Conservation (phyloP, 2,329 filamentous ascomycete genomes). For the Ceratocystis diversiconidia region DNA sequence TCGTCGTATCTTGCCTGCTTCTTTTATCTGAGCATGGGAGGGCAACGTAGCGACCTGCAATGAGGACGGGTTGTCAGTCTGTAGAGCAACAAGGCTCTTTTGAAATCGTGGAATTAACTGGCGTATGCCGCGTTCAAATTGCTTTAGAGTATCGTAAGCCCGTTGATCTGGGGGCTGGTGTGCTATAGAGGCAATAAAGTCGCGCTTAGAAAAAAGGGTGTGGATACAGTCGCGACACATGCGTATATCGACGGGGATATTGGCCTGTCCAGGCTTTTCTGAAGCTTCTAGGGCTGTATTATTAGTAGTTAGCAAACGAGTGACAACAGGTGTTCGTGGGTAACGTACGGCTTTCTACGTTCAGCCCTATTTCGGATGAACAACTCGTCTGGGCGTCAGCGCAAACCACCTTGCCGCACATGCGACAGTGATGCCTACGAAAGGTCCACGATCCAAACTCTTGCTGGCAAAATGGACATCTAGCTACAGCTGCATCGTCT, state of each 20-base stretch:
- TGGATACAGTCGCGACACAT: constrained; percentile 81
- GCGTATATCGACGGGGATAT: constrained; percentile 63
- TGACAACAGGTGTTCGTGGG: background rate
- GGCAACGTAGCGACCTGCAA: constrained; percentile 21
- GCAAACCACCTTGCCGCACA: constrained; percentile 87
- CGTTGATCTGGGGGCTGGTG: constrained; percentile 60
- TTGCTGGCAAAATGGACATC: constrained; percentile 90
- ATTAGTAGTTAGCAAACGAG: background rate
- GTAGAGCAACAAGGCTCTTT: constrained; percentile 53
- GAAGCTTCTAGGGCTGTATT: constrained; percentile 25
- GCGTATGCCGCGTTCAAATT: constrained; percentile 79
- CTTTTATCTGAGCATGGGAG: constrained; percentile 55
- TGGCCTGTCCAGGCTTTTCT: constrained; percentile 30
- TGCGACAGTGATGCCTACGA: constrained; percentile 81
- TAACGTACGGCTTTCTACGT: constrained; percentile 44
- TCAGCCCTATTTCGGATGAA: constrained; percentile 70
- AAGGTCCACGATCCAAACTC: constrained; percentile 91
- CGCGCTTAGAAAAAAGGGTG: constrained; percentile 49
- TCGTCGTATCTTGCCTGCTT: constrained; percentile 81
- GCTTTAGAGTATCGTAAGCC: constrained; percentile 67
- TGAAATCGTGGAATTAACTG: constrained; percentile 75
- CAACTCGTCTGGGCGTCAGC: constrained; percentile 73
- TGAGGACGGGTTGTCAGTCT: constrained; percentile 16
- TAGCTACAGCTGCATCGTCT: constrained; percentile 64
- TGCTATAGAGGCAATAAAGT: constrained; percentile 58